Evolutionary conservation across 208 protist genomes (phyloP), one percentile per base, ranked within the genome.

Genomic region (Jaenimonas drosophilae): DNA sequence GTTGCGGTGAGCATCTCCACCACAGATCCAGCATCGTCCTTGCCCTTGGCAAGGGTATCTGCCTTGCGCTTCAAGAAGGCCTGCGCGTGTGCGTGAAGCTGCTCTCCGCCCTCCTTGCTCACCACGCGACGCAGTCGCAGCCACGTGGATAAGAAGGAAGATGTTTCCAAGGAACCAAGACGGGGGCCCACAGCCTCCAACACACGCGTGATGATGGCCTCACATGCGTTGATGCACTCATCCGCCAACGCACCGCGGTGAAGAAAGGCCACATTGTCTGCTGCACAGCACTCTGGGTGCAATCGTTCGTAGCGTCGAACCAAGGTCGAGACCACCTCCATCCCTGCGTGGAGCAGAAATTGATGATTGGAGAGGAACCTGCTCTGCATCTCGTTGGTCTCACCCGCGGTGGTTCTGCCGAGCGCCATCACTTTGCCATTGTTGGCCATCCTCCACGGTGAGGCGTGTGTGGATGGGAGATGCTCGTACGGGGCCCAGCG

Each of bases 351-450:
- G 24, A 95, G 50, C 24, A 93, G 59, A 49, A 90, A 95, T 56
- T 91, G 80, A 29, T 66, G 40, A 54, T 93, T 95, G 47, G 61
- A 76, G 53, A 88, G 81, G 60, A 89, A 92, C 41, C 82, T 69
- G 45, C 72, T 80, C 47, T 91, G 71, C 75, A 87, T 84, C 39
- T 88, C 77, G 43, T 86, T 68, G 7, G 37, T 42, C 48, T 88
- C 74, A 0, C 24, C 48, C 27, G 83, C 70, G 11, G 39, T 26
- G 16, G 36, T 25, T 9, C 76, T 65, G 11, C 83, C 80, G 25
- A 91, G 73, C 2, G 81, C 81, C 71, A 75, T 76, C 17, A 66
- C 74, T 24, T 67, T 64, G 16, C 67, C 70, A 57, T 79, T 91
- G 64, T 83, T 77, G 23, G 29, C 49, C 53, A 84, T 45, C 16